Evolutionary conservation across 2,329 filamentous ascomycete genomes (phyloP).

Genomic region (Clarireedia homoeocarpa): DNA sequence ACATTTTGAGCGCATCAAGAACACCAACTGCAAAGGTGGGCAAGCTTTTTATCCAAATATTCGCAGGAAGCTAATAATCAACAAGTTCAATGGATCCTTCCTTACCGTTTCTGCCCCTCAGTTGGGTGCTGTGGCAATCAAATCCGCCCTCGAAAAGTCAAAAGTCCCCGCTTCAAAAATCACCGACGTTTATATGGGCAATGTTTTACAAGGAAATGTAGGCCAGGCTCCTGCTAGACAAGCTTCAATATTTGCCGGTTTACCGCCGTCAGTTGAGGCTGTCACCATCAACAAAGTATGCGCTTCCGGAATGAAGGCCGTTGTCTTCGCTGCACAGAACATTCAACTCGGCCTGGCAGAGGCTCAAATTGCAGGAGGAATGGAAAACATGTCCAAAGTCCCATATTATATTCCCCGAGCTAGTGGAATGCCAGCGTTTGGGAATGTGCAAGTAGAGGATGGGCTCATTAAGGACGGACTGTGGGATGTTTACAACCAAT

Average conservation of each 20-base stretch:
- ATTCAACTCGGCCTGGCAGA: conserved; percentile 87
- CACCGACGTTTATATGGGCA: conserved; percentile 94
- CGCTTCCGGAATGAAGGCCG: conserved; percentile 88
- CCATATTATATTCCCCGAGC: conserved; percentile 84
- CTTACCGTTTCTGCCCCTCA: conserved; percentile 75
- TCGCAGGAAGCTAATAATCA: neutral
- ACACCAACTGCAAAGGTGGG: conserved; percentile 82
- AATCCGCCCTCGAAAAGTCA: conserved; percentile 80
- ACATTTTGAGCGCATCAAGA: conserved; percentile 83
- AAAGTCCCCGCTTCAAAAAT: conserved; percentile 73
- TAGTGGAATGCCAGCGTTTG: conserved; percentile 77
- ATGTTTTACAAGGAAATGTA: conserved; percentile 75
- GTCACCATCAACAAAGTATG: conserved; percentile 98
- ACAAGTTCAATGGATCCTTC: conserved; percentile 92
- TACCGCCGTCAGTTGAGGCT: conserved; percentile 74
- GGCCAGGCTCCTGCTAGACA: conserved; percentile 91
- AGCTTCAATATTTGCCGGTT: conserved; percentile 79
- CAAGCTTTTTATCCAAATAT: neutral
- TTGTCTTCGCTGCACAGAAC: conserved; percentile 83
- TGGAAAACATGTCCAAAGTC: conserved; percentile 96
- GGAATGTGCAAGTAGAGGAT: conserved; percentile 80
- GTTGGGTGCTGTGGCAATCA: conserved; percentile 86
- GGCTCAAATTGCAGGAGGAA: conserved; percentile 85
- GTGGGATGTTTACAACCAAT: conserved; percentile 92
- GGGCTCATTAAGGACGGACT: conserved; percentile 90